A percentile compares a stretch with the other conserved stretches of the same genome.
Conservation (phyloP, 306 rosid species). For the Prunus campanulata region DNA sequence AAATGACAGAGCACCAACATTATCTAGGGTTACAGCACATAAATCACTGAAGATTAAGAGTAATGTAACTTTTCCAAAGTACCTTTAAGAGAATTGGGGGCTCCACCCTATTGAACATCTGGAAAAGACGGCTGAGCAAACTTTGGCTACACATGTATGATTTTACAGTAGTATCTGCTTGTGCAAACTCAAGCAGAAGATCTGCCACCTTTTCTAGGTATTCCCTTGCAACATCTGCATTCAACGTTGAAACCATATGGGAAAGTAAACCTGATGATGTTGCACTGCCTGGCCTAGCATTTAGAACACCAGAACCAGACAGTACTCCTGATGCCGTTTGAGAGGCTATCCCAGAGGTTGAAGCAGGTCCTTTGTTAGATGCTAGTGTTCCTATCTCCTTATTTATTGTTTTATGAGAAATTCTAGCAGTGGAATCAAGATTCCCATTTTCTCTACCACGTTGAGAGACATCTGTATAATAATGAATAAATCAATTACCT, state of each 20-base stretch:
- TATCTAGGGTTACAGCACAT: constrained; percentile 21
- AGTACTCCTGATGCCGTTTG: constrained; percentile 98
- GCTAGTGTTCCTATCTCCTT: constrained; percentile 67
- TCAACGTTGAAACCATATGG: constrained; percentile 89
- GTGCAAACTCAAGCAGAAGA: constrained; percentile 97
- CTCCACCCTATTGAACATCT: constrained; percentile 98
- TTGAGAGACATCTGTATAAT: constrained; percentile 81
- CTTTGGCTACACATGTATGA: constrained; percentile 95
- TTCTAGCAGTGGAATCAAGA: constrained; percentile 67
- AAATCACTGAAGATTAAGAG: neutral
- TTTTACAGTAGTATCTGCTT: constrained; percentile 93
- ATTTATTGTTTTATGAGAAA: constrained; percentile 55
- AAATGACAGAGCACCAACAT: constrained; percentile 24
- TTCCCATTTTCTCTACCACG: constrained; percentile 92
- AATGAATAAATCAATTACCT: constrained; percentile 27
- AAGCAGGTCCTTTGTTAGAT: constrained; percentile 79
- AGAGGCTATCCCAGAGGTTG: constrained; percentile 85
- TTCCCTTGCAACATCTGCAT: constrained; percentile 93
- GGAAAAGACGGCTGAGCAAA: constrained; percentile 97
- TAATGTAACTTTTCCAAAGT: constrained; percentile 12
- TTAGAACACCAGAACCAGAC: constrained; percentile 97
- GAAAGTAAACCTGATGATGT: constrained; percentile 96
- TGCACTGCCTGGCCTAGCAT: constrained; percentile 98
- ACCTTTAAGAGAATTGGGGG: constrained; percentile 97
- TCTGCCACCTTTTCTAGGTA: constrained; percentile 96